Percentiles rank a stretch among this genome's conserved stretches.
Conservation (phyloP, 345 rosid genomes). For the Pistacia atlantica region DNA sequence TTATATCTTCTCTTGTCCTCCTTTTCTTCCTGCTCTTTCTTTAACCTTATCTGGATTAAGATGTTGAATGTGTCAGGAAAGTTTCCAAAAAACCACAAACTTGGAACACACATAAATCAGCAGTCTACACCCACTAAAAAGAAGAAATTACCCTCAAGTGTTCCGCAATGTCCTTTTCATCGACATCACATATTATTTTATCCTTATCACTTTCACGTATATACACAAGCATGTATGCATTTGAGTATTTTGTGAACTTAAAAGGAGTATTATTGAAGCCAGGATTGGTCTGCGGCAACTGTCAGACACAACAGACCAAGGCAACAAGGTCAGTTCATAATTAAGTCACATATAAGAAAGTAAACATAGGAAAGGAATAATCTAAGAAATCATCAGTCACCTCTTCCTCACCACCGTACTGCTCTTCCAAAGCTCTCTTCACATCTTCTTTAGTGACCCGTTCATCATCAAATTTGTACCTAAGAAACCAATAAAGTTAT, state of each 20-base stretch:
- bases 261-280: conserved; percentile 91
- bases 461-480: conserved; percentile 99
- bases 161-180: conserved; percentile 98
- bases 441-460: conserved; percentile 95
- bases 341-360: conserved; percentile 10
- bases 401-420: conserved; percentile 99
- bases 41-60: conserved; percentile 74
- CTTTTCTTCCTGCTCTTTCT: conserved; percentile 95
- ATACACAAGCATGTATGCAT: conserved; percentile 99
- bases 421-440: conserved; percentile 94
- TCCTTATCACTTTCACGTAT: conserved; percentile 95
- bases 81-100: background rate
- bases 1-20: conserved; percentile 84
- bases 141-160: conserved; percentile 75
- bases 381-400: conserved; percentile 37
- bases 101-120: background rate
- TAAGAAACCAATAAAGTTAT: conserved; percentile 19
- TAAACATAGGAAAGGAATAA: conserved; percentile 9
- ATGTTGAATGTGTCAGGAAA: conserved; percentile 19
- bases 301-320: conserved; percentile 24
- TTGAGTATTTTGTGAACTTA: conserved; percentile 94
- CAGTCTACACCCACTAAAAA: conserved; percentile 9
- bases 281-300: conserved; percentile 94
- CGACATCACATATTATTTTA: conserved; percentile 90
- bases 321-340: conserved; percentile 18